phyloP scores from a whole-genome alignment of 1,284 basidiomycete species.

The Naganishia albida region DNA sequence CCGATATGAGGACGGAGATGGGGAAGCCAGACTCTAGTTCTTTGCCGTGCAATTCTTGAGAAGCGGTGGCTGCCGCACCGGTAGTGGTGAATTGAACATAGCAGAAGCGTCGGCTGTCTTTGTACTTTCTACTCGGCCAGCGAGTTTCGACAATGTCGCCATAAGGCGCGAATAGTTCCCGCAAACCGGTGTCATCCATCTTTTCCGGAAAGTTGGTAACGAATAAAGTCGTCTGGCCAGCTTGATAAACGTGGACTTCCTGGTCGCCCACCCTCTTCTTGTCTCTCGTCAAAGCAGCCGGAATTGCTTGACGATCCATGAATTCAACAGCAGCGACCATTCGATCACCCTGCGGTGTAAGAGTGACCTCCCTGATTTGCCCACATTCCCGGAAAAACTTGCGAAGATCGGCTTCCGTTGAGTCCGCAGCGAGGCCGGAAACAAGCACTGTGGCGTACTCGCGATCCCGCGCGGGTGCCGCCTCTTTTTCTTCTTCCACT shows the following conservation, averaged over 20 bases:
- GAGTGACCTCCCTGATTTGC: constrained; percentile 65
- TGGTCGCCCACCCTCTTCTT: constrained; percentile 75
- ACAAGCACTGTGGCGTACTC: constrained; percentile 93
- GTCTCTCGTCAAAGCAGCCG: constrained; percentile 86
- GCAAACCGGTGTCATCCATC: constrained; percentile 74
- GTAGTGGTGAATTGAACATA: constrained; percentile 89
- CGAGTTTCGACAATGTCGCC: constrained; percentile 90
- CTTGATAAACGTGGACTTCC: constrained; percentile 79
- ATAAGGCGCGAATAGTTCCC: constrained; percentile 78
- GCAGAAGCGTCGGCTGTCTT: constrained; percentile 84
- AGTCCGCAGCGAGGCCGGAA: constrained; percentile 65
- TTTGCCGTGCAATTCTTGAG: constrained; percentile 73
- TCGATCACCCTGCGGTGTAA: constrained; percentile 16
- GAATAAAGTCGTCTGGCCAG: constrained; percentile 92
- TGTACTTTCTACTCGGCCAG: constrained; percentile 98
- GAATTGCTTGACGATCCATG: constrained; percentile 62
- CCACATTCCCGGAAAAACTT: constrained; percentile 88
- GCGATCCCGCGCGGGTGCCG: constrained; percentile 65
- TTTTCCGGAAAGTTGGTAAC: constrained; percentile 93
- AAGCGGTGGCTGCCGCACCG: constrained; percentile 74
- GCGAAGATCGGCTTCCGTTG: constrained; percentile 69
- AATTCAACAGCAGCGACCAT: constrained; percentile 32
- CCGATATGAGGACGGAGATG: constrained; percentile 82
- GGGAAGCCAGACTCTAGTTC: constrained; percentile 68
- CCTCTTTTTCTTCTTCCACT: constrained; percentile 2